Percentiles rank a stretch among this genome's conserved stretches.
Evolutionary conservation across 495 filamentous ascomycete species (phyloP).

Genomic region (Trichoderma reesei): DNA sequence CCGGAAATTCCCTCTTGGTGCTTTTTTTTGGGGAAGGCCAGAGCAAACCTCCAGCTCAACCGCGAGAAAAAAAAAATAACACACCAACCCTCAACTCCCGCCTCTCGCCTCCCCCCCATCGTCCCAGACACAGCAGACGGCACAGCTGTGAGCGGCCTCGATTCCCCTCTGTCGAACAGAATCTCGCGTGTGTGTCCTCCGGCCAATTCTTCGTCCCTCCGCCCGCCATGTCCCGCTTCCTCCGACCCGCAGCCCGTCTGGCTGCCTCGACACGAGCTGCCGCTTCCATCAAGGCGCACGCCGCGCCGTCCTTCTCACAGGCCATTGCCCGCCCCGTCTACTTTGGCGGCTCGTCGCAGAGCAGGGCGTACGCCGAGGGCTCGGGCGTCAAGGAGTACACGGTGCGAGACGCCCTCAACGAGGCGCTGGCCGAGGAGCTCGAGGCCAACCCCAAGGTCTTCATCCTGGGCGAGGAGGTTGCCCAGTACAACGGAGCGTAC

Average conservation of each 20-base stretch:
- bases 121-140: neutral
- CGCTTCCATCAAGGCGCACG: conserved; percentile 39
- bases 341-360: conserved; percentile 32
- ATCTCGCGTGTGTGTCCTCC: neutral
- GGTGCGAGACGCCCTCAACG: conserved; percentile 93
- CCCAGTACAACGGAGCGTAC: conserved; percentile 99
- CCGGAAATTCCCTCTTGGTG: conserved; percentile 12
- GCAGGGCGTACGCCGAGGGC: conserved; percentile 43
- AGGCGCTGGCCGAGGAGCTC: conserved; percentile 94
- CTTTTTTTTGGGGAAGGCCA: neutral
- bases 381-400: conserved; percentile 80
- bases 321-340: conserved; percentile 30
- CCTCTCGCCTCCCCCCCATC: neutral
- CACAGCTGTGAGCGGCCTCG: neutral
- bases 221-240: conserved; percentile 53
- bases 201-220: conserved; percentile 11
- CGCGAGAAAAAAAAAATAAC: too few relatives aligned
- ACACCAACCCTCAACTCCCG: neutral
- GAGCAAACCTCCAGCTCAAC: neutral
- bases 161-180: neutral
- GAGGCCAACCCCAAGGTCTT: conserved; percentile 91
- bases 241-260: conserved; percentile 72
- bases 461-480: conserved; percentile 93
- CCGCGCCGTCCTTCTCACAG: conserved; percentile 40
- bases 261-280: conserved; percentile 52